Base-by-base conservation (phyloP, 345 rosid species). In the Diplotaxis tenuifolia region DNA sequence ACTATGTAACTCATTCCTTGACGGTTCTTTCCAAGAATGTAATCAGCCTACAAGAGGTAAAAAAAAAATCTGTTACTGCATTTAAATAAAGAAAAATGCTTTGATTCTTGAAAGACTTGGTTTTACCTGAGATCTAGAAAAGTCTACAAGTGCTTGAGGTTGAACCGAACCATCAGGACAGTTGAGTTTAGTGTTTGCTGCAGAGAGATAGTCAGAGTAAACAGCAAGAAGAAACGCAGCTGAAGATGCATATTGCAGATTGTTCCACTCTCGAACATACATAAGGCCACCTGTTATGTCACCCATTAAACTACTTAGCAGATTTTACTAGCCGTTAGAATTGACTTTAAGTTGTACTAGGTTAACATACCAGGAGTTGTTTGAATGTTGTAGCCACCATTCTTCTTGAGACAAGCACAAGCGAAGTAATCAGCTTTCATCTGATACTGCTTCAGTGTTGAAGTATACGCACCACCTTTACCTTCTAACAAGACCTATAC, bases 181-280 rank as follows among this genome's bases (percentile, higher is more conserved):
- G 16, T 64, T 75, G 55, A 88, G 84, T 69, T 83, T 83, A 67
- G 89, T 75, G n/a, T 86, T 87, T 7, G 89, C 85, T 2, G 86
- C 79, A 5, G 88, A 77, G 22, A 90, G 85, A 68, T 87, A 87
- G 50, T 82, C 85, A 2, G 96, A 90, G 62, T 90, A 90, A 31
- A 88, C 83, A 0, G 89, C 75, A 0, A 83, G 81, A 71, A 90
- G 89, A 76, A 86, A 90, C 3, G 96, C 84, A 12, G 96, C 90
- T 0, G 96, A 81, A 15, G 96, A 87, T 62, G 82, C 87, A 57
- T 88, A 93, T 70, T 93, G 98, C 79, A 90, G 20, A 78, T 88
- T 90, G 87, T 93, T 90, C 98, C 98, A 90, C 53, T 88, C 86
- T n/a, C 87, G 78, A 7, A 88, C 78, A 32, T 90, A 84, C 83